Conservation (phyloP, 805 yeast species). For the Metschnikowia henanensis region DNA sequence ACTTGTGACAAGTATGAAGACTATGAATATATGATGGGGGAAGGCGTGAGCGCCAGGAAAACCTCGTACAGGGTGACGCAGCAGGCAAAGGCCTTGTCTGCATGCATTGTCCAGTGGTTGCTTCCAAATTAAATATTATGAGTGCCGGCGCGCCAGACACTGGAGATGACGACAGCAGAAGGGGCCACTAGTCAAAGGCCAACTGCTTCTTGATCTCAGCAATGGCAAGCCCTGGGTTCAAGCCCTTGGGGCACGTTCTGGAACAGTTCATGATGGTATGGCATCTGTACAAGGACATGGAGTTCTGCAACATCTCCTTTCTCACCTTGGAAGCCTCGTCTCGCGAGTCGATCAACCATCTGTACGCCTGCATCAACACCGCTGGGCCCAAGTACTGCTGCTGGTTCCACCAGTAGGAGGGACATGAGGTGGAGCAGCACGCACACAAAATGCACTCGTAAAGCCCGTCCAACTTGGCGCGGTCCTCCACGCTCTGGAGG, state of each 20-base stretch:
- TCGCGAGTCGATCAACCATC: slow-evolving; percentile 98
- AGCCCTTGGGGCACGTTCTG: slow-evolving; percentile 96
- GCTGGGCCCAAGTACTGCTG: slow-evolving; percentile 99
- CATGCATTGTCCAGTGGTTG: neutral
- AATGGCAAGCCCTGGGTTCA: slow-evolving; percentile 97
- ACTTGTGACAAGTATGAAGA: too few species aligned
- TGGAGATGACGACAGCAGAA: neutral
- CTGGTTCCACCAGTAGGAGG: slow-evolving; percentile 99
- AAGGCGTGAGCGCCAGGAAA: too few species aligned
- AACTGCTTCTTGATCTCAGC: slow-evolving; percentile 95
- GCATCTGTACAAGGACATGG: slow-evolving; percentile 97
- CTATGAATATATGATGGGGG: too few species aligned
- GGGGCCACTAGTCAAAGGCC: slow-evolving; percentile 60
- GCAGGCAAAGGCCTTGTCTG: too few species aligned
- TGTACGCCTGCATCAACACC: slow-evolving; percentile 97
- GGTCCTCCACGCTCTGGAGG: slow-evolving; percentile 86
- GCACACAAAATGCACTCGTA: slow-evolving; percentile 99
- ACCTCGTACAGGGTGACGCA: too few species aligned
- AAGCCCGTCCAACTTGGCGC: slow-evolving; percentile 94
- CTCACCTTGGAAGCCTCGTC: slow-evolving; percentile 85
- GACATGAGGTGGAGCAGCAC: slow-evolving; percentile 98
- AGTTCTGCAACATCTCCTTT: slow-evolving; percentile 89
- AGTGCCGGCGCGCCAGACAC: neutral
- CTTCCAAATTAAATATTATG: neutral
- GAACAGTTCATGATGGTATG: slow-evolving; percentile 99